Percentiles rank a stretch among this genome's conserved stretches.
phyloP scores from a whole-genome alignment of 345 rosid genomes.

The Citrus glauca region DNA sequence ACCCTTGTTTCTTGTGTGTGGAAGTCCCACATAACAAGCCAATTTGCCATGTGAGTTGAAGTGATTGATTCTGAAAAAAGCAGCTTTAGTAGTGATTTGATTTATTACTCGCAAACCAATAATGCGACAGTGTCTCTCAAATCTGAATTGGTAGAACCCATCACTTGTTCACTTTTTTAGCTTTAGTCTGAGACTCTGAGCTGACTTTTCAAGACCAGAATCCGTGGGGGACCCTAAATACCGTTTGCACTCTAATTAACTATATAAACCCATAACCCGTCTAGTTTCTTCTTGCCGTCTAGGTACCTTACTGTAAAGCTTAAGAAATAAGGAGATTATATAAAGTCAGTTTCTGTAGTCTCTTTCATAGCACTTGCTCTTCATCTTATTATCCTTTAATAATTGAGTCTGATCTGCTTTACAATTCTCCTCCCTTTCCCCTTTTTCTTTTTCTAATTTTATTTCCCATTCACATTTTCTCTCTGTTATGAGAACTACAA shows the following conservation, averaged over 20 bases:
- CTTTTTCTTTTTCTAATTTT: too few species aligned
- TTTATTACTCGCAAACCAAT: conserved; percentile 2
- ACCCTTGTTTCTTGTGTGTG: not conserved
- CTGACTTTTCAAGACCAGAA: not conserved
- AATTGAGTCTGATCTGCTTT: conserved; percentile 15
- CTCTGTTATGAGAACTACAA: not conserved
- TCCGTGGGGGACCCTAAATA: not conserved
- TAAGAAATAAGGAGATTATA: not conserved
- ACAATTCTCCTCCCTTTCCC: not conserved
- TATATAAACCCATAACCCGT: not conserved
- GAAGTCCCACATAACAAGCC: not conserved
- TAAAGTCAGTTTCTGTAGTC: conserved; percentile 9
- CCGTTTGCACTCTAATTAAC: not conserved
- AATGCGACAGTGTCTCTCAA: not conserved
- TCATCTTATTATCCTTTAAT: conserved; percentile 8
- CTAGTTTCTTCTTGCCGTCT: not conserved
- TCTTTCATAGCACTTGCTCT: not conserved
- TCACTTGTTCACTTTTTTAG: not conserved
- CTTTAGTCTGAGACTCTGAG: not conserved
- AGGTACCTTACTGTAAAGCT: conserved; percentile 1
- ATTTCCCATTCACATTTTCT: not conserved
- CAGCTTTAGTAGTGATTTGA: conserved; percentile 5
- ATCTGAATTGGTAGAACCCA: not conserved
- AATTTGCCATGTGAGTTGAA: not conserved
- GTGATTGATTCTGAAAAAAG: not conserved